phyloP scores from a whole-genome alignment of 1,139 yeast genomes.

The Suhomyces atakaporum region DNA sequence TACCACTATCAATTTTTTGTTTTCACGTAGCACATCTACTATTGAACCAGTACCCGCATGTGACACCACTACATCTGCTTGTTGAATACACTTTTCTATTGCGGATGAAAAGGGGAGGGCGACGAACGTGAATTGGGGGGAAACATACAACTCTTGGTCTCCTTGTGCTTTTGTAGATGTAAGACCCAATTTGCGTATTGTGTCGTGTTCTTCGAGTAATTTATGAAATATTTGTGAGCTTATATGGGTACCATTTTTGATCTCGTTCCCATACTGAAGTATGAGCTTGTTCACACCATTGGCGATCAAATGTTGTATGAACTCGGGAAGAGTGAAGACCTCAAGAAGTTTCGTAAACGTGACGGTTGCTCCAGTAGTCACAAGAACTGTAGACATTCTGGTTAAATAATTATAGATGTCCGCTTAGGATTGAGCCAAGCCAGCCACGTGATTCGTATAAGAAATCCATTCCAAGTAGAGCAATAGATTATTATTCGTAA shows the following conservation, averaged over 20 bases:
- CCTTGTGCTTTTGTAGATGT: background rate
- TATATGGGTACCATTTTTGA: conserved; percentile 27
- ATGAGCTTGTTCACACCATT: conserved; percentile 44
- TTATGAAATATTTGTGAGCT: conserved; percentile 26
- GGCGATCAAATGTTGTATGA: conserved; percentile 35
- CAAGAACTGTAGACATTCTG: conserved; percentile 35
- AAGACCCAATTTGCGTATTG: conserved; percentile 15
- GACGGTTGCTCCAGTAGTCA: conserved; percentile 86
- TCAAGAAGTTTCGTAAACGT: conserved; percentile 63
- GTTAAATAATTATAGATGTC: background rate
- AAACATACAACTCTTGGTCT: conserved; percentile 3
- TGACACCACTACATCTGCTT: conserved; percentile 64
- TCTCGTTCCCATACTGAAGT: conserved; percentile 72
- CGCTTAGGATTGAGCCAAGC: too few species aligned
- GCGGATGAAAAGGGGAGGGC: conserved; percentile 52
- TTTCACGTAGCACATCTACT: conserved; percentile 64
- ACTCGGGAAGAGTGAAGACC: conserved; percentile 33
- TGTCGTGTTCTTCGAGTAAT: conserved; percentile 16
- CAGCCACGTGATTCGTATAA: too few species aligned
- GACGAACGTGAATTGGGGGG: conserved; percentile 10
- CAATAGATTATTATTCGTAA: too few species aligned
- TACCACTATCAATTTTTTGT: conserved; percentile 65
- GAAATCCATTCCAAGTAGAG: too few species aligned
- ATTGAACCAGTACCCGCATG: conserved; percentile 97
- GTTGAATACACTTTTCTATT: conserved; percentile 39